Conservation (phyloP, 257 asterid species). For the Solanum ossicruentum region DNA sequence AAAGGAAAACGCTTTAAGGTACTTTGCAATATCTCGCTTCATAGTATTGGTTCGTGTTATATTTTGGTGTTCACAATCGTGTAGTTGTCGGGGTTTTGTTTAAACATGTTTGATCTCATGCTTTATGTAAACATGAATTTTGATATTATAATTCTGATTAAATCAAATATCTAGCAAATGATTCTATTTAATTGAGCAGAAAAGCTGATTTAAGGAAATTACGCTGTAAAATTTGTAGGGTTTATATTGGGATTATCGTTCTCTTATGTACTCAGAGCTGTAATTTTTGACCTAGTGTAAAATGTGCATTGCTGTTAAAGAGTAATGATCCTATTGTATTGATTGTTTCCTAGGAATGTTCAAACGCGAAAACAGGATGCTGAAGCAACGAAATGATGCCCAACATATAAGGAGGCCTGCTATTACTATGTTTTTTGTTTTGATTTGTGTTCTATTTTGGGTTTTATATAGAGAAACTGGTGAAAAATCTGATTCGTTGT, state of each 20-base stretch:
- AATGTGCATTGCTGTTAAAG: background rate
- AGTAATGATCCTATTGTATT: background rate
- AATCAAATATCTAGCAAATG: background rate
- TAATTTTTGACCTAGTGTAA: background rate
- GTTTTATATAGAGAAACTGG: slow-evolving; percentile 28
- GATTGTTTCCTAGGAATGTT: slow-evolving; percentile 26
- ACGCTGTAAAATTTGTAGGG: background rate
- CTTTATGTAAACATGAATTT: background rate
- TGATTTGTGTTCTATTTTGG: slow-evolving; percentile 25
- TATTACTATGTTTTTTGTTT: slow-evolving; percentile 22
- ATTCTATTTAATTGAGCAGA: background rate
- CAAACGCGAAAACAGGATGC: slow-evolving; percentile 35
- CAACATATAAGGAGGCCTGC: slow-evolving; percentile 19
- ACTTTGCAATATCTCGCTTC: background rate
- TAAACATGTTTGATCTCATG: background rate
- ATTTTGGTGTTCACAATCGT: background rate
- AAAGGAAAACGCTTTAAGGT: background rate
- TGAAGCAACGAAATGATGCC: slow-evolving; percentile 29
- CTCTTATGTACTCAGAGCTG: background rate
- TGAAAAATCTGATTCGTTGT: slow-evolving; percentile 8
- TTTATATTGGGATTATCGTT: background rate
- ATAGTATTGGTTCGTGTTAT: background rate
- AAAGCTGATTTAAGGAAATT: background rate
- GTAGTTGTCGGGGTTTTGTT: background rate
- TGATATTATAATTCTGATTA: background rate